Evolutionary conservation across 2,329 filamentous ascomycete species (phyloP).

Genomic region (Botrytis sinoallii): DNA sequence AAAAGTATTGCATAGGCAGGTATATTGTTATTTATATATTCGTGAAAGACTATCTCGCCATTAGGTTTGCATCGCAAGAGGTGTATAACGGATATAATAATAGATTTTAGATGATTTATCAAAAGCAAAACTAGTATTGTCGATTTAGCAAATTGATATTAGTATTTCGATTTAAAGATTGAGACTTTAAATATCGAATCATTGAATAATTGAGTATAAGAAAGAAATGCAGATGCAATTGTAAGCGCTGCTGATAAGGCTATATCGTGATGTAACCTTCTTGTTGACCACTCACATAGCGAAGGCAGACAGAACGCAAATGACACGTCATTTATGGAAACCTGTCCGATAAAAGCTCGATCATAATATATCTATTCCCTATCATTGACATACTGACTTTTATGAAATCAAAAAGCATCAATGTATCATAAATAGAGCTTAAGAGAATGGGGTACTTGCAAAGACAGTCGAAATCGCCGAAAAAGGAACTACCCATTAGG

Average conservation of each 20-base stretch:
- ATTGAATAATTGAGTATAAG: background rate
- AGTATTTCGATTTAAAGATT: background rate
- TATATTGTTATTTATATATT: background rate
- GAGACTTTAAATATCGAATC: background rate
- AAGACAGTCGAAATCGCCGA: too few species aligned
- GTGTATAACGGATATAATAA: background rate
- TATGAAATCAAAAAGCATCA: too few species aligned
- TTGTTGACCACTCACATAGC: background rate
- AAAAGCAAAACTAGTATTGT: background rate
- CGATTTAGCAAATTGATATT: background rate
- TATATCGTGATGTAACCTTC: background rate
- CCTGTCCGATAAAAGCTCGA: too few species aligned
- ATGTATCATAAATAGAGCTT: too few species aligned
- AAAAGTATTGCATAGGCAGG: constrained; percentile 2
- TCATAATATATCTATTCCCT: too few species aligned
- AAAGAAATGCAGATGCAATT: background rate
- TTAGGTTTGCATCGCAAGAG: background rate
- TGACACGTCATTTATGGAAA: background rate
- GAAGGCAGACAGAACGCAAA: background rate
- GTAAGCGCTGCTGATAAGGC: background rate
- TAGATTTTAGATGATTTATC: background rate
- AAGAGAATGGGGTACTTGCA: too few species aligned
- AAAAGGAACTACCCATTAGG: too few species aligned
- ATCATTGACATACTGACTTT: too few species aligned
- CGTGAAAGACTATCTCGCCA: background rate